phyloP scores from a whole-genome alignment of 805 yeast species.

The Candida pini region DNA sequence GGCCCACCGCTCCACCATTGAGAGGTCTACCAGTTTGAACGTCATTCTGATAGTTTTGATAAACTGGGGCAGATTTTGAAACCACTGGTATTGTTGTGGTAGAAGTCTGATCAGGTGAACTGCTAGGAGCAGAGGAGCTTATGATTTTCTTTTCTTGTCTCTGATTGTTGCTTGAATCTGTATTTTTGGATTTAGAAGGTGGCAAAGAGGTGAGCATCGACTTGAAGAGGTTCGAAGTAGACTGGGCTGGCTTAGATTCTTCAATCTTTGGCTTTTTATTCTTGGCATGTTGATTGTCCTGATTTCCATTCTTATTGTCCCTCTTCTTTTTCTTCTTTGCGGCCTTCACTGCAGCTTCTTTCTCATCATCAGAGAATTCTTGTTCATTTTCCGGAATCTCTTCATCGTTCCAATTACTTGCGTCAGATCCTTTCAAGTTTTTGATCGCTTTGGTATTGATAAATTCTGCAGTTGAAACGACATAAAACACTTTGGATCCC shows the following conservation, averaged over 20 bases:
- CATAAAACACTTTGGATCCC: constrained; percentile 63
- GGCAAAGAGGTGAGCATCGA: constrained; percentile 21
- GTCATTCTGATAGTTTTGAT: too few relatives aligned
- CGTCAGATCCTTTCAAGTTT: constrained; percentile 81
- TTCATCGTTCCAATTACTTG: constrained; percentile 91
- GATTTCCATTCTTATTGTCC: constrained; percentile 24
- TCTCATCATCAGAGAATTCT: constrained; percentile 93
- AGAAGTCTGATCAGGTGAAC: too few relatives aligned
- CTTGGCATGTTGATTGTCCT: constrained; percentile 4
- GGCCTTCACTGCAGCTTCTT: constrained; percentile 66
- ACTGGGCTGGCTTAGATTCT: too few relatives aligned
- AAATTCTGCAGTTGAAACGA: constrained; percentile 77
- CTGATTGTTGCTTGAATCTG: too few relatives aligned
- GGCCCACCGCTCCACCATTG: too few relatives aligned
- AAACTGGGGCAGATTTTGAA: too few relatives aligned
- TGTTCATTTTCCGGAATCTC: constrained; percentile 90
- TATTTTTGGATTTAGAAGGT: constrained; percentile 3
- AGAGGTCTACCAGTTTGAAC: too few relatives aligned
- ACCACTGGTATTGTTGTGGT: too few relatives aligned
- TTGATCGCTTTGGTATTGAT: constrained; percentile 69
- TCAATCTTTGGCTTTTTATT: constrained; percentile 7
- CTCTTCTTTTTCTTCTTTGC: constrained; percentile 55
- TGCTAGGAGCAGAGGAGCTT: too few relatives aligned
- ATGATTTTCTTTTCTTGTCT: too few relatives aligned
- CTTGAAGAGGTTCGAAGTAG: constrained; percentile 16